Evolutionary conservation across 1,284 basidiomycete genomes (phyloP).

Genomic region (Cutaneotrichosporon cyanovorans): DNA sequence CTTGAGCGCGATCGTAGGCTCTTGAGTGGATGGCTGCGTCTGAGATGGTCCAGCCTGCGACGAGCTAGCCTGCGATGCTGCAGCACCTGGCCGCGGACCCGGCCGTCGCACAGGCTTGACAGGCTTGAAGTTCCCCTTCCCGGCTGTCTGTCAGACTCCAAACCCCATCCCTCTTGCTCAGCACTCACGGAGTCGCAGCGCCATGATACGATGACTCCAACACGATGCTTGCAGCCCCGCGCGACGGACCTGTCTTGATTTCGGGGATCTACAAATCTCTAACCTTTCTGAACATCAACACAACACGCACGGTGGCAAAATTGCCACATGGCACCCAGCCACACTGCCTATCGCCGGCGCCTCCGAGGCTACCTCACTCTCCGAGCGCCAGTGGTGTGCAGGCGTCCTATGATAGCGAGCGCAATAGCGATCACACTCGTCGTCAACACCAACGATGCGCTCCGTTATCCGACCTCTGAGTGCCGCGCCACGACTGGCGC

Average conservation of each 20-base stretch:
- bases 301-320: background rate
- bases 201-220: constrained; percentile 4
- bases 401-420: constrained; percentile 4
- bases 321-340: background rate
- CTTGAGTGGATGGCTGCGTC: no score
- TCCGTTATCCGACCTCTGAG: background rate
- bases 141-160: constrained; percentile 13
- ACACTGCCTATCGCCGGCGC: background rate
- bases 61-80: background rate
- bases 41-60: background rate
- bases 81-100: background rate
- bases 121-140: constrained; percentile 31
- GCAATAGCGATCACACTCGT: background rate
- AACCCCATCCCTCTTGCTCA: background rate
- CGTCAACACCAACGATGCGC: no score
- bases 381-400: no score
- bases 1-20: background rate
- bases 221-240: no score
- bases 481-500: background rate
- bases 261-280: no score
- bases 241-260: no score
- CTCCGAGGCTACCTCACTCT: background rate
- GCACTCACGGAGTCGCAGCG: constrained; percentile 21
- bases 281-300: background rate
- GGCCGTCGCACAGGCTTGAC: constrained; percentile 5